Evolutionary conservation across 2,329 filamentous ascomycete genomes (phyloP), one percentile per base, ranked within the genome.

Genomic region (Cladosporium sp.): DNA sequence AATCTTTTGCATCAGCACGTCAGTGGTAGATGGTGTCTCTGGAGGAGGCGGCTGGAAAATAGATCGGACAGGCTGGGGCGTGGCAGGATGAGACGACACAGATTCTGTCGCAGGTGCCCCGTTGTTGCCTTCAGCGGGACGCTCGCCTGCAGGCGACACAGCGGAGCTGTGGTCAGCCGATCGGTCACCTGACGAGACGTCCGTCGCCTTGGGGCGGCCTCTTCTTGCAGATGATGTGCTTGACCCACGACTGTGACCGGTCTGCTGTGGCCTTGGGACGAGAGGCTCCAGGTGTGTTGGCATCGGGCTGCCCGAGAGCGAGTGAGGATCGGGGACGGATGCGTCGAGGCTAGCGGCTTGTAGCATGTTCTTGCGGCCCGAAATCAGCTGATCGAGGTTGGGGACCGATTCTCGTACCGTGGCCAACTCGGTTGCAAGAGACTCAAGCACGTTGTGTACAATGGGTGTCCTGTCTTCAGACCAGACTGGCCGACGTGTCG

Each of bases 311-410:
- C 48, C 57, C 40, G 57, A 53, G 9, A 59, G 42, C 5, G 60
- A 61, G 2, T 63, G 53, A 31, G 59, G 53, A 16, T 59, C 61
- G 40, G 57, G 59, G 9, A 54, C 33, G n/a, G 53, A 16, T n/a
- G 48, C 68, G 40, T 69, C 69, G 43, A 77, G 64, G 18, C 73
- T 71, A 28, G 74, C 68, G 32, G 75, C 71, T 45, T 70, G 70
- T 48, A 80, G 75, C 35, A 76, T 75, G 46, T 73, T 70, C 56
- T 77, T 77, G 28, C 77, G 70, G 44, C 71, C 74, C 2, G 70
- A 66, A 16, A 79, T 66, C 43, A 77, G 70, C 16, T 72, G 70
- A 53, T 77, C 73, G 54, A 77, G 70, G 49, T 74, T 74, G 4
- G 70, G 69, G 7, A 78, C 68, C 31, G 70, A 69, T 32, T 63